These are phyloP conservation scores for Penicillium macrosclerotiorum DNA, from an alignment of 495 filamentous ascomycete species.

Conservation along the genomic window DNA sequence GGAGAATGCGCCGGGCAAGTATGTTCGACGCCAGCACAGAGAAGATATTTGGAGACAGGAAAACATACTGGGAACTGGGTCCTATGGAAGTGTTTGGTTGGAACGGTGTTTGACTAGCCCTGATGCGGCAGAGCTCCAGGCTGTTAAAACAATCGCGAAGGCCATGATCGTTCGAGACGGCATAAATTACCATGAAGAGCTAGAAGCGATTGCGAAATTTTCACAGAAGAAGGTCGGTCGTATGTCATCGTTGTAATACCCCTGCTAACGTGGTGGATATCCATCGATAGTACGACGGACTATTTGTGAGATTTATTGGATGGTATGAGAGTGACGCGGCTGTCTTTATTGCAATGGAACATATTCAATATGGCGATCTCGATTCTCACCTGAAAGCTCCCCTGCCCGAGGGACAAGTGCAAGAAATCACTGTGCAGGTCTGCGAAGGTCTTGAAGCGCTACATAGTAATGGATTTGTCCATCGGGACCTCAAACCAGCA, in stretches of 20 bases:
- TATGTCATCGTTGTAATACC: too few relatives aligned
- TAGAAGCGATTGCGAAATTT: constrained; percentile 19
- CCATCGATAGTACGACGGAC: constrained; percentile 5
- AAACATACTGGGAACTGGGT: constrained; percentile 4
- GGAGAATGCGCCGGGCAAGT: background rate
- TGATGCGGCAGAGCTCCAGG: background rate
- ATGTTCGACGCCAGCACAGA: background rate
- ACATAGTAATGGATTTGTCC: constrained; percentile 42
- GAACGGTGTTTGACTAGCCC: background rate
- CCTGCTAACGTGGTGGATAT: background rate
- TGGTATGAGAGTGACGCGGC: constrained; percentile 29
- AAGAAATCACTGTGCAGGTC: constrained; percentile 39
- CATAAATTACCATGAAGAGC: constrained; percentile 10
- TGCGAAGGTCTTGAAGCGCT: constrained; percentile 41
- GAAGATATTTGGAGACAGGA: constrained; percentile 1
- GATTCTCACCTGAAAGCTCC: constrained; percentile 7
- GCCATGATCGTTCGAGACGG: background rate
- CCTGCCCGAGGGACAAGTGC: constrained; percentile 35
- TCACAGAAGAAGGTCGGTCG: constrained; percentile 16
- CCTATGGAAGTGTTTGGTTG: constrained; percentile 1
- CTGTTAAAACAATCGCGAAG: constrained; percentile 10
- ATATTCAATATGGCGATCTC: constrained; percentile 21
- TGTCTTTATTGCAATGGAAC: constrained; percentile 41
- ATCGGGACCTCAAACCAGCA: constrained; percentile 50
- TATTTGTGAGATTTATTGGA: constrained; percentile 31